phyloP scores from a whole-genome alignment of 2,329 filamentous ascomycete genomes.

The Aspergillus piperis region DNA sequence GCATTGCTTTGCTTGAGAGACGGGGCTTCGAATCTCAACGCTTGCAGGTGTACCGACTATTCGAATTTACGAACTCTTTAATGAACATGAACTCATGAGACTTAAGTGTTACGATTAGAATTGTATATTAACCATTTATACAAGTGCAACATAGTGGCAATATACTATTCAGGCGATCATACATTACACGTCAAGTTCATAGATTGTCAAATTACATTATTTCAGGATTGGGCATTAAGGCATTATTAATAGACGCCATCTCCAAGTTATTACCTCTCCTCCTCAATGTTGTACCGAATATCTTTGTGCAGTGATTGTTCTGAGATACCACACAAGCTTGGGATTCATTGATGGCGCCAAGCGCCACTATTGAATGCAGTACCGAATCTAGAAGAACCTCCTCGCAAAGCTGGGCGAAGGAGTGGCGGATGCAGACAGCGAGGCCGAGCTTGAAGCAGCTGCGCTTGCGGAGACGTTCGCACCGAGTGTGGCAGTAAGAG shows the following conservation, averaged over 20 bases:
- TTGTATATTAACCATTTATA: neutral
- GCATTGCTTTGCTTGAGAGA: too few relatives aligned
- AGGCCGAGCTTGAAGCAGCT: constrained; percentile 9
- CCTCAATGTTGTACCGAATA: neutral
- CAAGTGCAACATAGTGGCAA: neutral
- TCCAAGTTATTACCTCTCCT: constrained; percentile 1
- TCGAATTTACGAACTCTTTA: too few relatives aligned
- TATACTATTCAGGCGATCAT: neutral
- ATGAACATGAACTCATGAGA: too few relatives aligned
- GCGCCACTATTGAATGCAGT: neutral
- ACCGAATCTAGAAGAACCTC: neutral
- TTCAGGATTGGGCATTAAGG: neutral
- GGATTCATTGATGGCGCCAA: neutral
- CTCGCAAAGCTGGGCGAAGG: constrained; percentile 7
- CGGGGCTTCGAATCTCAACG: too few relatives aligned
- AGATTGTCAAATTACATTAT: constrained; percentile 1
- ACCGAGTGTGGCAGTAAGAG: constrained; percentile 25
- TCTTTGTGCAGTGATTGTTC: neutral
- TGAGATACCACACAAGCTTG: neutral
- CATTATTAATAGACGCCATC: neutral
- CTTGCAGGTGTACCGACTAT: too few relatives aligned
- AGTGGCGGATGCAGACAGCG: constrained; percentile 4
- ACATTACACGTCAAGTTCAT: neutral
- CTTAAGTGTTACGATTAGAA: too few relatives aligned
- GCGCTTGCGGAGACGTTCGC: constrained; percentile 10